These are phyloP conservation scores for Myxozyma vanderwaltii DNA, from an alignment of 805 yeast species.

Conservation along the genomic window DNA sequence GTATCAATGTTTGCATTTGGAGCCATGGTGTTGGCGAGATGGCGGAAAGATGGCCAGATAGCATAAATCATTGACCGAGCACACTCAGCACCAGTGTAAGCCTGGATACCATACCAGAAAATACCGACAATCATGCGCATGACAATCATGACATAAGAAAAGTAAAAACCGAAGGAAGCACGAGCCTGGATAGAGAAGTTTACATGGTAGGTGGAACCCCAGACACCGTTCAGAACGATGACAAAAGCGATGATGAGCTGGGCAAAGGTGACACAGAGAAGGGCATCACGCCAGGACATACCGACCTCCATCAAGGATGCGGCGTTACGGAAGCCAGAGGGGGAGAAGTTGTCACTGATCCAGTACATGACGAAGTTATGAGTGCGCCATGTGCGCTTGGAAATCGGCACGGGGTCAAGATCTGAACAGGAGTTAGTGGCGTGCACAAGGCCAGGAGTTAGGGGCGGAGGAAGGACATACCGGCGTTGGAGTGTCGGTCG, in stretches of 20 bases:
- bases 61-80: conserved; percentile 73
- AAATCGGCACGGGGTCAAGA: conserved; percentile 31
- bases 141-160: conserved; percentile 72
- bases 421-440: no score
- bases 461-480: background rate
- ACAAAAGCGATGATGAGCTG: conserved; percentile 46
- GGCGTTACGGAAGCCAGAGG: conserved; percentile 50
- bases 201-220: conserved; percentile 54
- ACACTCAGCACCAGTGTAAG: conserved; percentile 82
- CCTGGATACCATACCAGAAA: conserved; percentile 87
- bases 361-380: conserved; percentile 45
- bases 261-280: conserved; percentile 50
- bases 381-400: conserved; percentile 51
- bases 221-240: conserved; percentile 50
- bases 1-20: conserved; percentile 27
- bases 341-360: conserved; percentile 40
- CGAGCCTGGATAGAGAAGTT: conserved; percentile 53
- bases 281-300: conserved; percentile 48
- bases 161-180: conserved; percentile 63
- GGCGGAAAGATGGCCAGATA: conserved; percentile 56
- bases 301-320: conserved; percentile 51
- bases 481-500: conserved; percentile 16
- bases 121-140: conserved; percentile 86
- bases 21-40: conserved; percentile 46
- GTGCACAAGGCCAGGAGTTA: background rate